These are phyloP conservation scores for Ganoderma resinaceum DNA, from an alignment of 1,284 basidiomycete species.

Conservation along the genomic window DNA sequence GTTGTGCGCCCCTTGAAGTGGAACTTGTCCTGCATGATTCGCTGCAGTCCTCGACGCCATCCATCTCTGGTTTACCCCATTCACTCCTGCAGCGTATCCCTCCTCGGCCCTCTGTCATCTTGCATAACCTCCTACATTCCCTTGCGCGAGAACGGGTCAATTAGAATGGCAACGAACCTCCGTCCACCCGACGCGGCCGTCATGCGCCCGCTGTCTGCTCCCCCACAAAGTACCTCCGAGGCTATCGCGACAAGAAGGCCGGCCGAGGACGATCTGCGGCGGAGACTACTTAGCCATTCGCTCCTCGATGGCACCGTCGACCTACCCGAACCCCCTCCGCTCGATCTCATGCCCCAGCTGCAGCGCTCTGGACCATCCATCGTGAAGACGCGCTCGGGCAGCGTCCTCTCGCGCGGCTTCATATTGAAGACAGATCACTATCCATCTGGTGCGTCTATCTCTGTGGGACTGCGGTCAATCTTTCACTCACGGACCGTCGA, in stretches of 20 bases:
- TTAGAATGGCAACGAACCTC: slow-evolving; percentile 22
- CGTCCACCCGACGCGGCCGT: slow-evolving; percentile 19
- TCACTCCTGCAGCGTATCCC: background rate
- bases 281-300: slow-evolving; percentile 28
- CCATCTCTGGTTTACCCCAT: background rate
- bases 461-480: background rate
- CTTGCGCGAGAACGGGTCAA: slow-evolving; percentile 5
- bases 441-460: slow-evolving; percentile 69
- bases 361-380: slow-evolving; percentile 73
- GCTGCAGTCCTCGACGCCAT: slow-evolving; percentile 13
- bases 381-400: slow-evolving; percentile 89
- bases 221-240: slow-evolving; percentile 26
- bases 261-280: slow-evolving; percentile 26
- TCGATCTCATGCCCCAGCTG: slow-evolving; percentile 68
- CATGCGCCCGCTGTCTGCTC: slow-evolving; percentile 26
- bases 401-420: slow-evolving; percentile 89
- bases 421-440: slow-evolving; percentile 96
- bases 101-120: background rate
- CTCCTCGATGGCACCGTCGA: slow-evolving; percentile 16
- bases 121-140: background rate
- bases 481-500: background rate
- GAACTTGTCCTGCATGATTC: slow-evolving; percentile 9
- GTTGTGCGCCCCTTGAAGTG: background rate
- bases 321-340: slow-evolving; percentile 26
- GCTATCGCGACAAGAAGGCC: slow-evolving; percentile 18